Conservation (phyloP, 768 basidiomycete genomes). For the Suillus hirtellus region DNA sequence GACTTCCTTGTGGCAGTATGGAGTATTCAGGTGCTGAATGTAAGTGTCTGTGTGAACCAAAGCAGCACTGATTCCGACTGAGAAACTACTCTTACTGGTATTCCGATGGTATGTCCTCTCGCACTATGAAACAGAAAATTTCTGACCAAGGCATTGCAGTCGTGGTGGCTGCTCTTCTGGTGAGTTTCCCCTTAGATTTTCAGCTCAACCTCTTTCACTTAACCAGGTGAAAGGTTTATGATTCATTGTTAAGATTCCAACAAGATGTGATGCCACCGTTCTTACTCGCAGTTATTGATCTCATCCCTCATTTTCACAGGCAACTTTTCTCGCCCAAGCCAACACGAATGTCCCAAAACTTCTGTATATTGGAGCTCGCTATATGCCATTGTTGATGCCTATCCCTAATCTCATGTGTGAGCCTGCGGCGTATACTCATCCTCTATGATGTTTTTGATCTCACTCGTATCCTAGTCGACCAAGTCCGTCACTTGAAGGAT, state of each 20-base stretch:
- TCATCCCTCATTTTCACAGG: not conserved
- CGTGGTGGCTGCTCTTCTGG: not conserved
- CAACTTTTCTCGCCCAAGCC: not conserved
- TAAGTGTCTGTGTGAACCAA: not conserved
- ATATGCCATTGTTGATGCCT: not conserved
- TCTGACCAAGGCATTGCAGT: not conserved
- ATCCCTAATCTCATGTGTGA: not conserved
- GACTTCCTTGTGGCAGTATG: not conserved
- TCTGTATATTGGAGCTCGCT: not conserved
- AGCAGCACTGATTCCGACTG: not conserved
- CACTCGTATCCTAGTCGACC: not conserved
- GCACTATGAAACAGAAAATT: not conserved
- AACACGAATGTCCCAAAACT: not conserved
- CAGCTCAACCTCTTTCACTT: not conserved
- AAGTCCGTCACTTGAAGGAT: not conserved
- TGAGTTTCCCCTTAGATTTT: not conserved
- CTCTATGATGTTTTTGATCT: not conserved
- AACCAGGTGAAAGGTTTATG: not conserved
- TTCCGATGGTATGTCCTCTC: not conserved
- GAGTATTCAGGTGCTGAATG: not conserved
- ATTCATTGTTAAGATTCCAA: slow-evolving; percentile 4
- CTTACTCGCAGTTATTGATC: not conserved
- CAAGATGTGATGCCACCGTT: not conserved
- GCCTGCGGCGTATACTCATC: not conserved
- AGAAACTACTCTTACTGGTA: not conserved